These are phyloP conservation scores for Acanthamoeba sp. DNA, from an alignment of 208 protist species.

Conservation along the genomic window DNA sequence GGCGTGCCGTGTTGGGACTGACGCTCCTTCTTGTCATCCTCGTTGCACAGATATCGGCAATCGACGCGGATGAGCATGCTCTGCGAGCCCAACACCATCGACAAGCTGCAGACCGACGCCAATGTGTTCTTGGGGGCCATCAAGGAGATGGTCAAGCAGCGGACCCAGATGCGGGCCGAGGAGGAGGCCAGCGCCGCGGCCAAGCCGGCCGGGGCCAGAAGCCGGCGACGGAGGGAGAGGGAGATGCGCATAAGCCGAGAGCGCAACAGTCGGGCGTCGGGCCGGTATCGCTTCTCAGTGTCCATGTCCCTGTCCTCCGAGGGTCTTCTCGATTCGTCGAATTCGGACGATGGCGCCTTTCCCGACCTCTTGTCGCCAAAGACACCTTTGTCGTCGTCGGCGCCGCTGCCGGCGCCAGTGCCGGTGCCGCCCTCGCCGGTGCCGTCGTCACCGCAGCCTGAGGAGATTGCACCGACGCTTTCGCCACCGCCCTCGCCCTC, in stretches of 20 bases:
- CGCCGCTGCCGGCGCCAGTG: background rate
- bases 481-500: background rate
- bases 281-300: background rate
- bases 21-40: background rate
- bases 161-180: background rate
- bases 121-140: slow-evolving; percentile 55
- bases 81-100: background rate
- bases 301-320: background rate
- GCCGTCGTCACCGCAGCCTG: background rate
- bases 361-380: background rate
- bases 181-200: background rate
- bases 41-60: background rate
- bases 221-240: background rate
- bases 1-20: background rate
- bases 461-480: too few species aligned
- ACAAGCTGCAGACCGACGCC: slow-evolving; percentile 40
- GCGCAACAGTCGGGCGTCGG: background rate
- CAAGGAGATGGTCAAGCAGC: slow-evolving; percentile 33
- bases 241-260: slow-evolving; percentile 18
- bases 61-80: slow-evolving; percentile 4
- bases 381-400: too few species aligned
- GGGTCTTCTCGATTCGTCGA: background rate
- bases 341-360: background rate
- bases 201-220: background rate
- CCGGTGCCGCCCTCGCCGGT: background rate